Evolutionary conservation across 1,139 yeast genomes (phyloP).

Genomic region (Geotrichum cucujoidarum): DNA sequence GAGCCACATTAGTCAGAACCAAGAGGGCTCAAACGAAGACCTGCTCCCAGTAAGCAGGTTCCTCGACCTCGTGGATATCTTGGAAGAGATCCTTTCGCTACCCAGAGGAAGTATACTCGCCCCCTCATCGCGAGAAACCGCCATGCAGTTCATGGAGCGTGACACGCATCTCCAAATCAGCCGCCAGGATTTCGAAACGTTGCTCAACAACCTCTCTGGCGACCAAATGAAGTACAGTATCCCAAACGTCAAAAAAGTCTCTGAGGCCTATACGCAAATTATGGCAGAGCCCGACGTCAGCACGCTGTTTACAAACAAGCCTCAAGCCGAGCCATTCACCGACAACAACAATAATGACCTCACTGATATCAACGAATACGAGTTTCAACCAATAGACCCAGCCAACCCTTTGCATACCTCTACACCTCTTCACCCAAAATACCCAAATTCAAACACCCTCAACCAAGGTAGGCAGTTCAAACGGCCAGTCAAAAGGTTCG

Average conservation of each 20-base stretch:
- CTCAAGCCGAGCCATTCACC: background rate
- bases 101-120: slow-evolving; percentile 12
- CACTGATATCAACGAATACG: slow-evolving; percentile 1
- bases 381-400: background rate
- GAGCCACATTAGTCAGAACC: slow-evolving; percentile 3
- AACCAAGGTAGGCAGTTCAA: background rate
- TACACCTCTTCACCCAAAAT: slow-evolving; percentile 12
- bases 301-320: background rate
- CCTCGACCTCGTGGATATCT: slow-evolving; percentile 12
- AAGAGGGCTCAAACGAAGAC: background rate
- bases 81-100: slow-evolving; percentile 11
- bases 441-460: slow-evolving; percentile 2
- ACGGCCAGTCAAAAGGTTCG: slow-evolving; percentile 5
- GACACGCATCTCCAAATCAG: slow-evolving; percentile 7
- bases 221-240: slow-evolving; percentile 4
- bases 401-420: slow-evolving; percentile 14
- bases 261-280: slow-evolving; percentile 9
- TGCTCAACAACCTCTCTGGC: slow-evolving; percentile 11
- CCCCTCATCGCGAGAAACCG: slow-evolving; percentile 10
- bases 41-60: slow-evolving; percentile 10
- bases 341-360: background rate
- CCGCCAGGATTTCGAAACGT: slow-evolving; percentile 10
- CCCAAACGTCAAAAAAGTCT: slow-evolving; percentile 4
- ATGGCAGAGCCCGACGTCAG: slow-evolving; percentile 13
- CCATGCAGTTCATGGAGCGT: slow-evolving; percentile 5